Evolutionary conservation across 2,329 filamentous ascomycete species (phyloP).

Genomic region (Eutypella sp.): DNA sequence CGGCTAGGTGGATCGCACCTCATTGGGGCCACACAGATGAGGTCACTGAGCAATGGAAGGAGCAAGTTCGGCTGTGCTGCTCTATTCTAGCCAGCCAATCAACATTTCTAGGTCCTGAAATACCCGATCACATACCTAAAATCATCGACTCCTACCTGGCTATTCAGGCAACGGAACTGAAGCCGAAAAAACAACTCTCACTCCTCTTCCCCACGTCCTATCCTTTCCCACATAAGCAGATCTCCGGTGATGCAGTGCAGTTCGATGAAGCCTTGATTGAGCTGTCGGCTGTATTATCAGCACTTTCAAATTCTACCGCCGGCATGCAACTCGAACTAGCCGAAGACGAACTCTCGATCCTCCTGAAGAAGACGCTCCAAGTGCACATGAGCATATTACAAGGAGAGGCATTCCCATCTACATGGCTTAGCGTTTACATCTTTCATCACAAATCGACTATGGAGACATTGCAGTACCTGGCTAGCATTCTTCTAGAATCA

Average conservation of each 20-base stretch:
- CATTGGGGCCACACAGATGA: constrained; percentile 79
- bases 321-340: constrained; percentile 72
- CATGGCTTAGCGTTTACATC: constrained; percentile 90
- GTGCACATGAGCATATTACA: constrained; percentile 85
- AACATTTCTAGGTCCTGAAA: constrained; percentile 70
- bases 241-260: constrained; percentile 47
- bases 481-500: constrained; percentile 71
- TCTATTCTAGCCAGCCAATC: constrained; percentile 86
- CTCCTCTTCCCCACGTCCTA: constrained; percentile 86
- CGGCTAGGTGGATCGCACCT: constrained; percentile 83
- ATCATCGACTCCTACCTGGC: constrained; percentile 84
- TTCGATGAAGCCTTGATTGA: constrained; percentile 90
- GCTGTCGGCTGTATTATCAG: constrained; percentile 79
- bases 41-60: constrained; percentile 80
- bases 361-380: constrained; percentile 74
- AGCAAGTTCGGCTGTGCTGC: constrained; percentile 89
- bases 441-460: constrained; percentile 90
- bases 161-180: constrained; percentile 54
- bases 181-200: constrained; percentile 64
- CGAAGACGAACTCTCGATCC: constrained; percentile 67
- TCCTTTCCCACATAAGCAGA: constrained; percentile 74
- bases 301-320: constrained; percentile 67
- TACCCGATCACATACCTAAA: constrained; percentile 85
- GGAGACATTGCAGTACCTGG: constrained; percentile 77
- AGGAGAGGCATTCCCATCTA: constrained; percentile 81